These are phyloP conservation scores for Fistulinella prunicolor DNA, from an alignment of 768 basidiomycete genomes.

Conservation along the genomic window DNA sequence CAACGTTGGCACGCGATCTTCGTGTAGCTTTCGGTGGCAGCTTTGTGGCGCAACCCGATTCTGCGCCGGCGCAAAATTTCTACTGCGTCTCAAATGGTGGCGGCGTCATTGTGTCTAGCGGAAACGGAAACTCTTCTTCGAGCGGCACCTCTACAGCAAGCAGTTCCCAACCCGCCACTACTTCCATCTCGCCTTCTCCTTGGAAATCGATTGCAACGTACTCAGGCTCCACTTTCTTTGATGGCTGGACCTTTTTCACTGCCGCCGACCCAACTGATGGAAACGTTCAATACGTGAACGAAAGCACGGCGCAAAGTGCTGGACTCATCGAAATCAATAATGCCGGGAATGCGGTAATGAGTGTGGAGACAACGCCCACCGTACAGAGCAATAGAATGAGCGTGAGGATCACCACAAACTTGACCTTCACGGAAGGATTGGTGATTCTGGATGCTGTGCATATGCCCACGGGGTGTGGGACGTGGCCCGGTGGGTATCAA, in stretches of 20 bases:
- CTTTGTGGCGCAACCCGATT: slow-evolving; percentile 41
- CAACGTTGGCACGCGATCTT: slow-evolving; percentile 63
- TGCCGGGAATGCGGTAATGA: slow-evolving; percentile 80
- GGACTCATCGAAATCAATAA: slow-evolving; percentile 65
- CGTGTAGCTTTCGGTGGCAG: slow-evolving; percentile 60
- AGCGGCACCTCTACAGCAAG: slow-evolving; percentile 23
- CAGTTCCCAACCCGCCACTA: slow-evolving; percentile 15
- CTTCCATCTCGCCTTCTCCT: slow-evolving; percentile 40
- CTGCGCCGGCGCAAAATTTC: slow-evolving; percentile 27
- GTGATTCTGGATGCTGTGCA: slow-evolving; percentile 82
- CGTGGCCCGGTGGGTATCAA: slow-evolving; percentile 59
- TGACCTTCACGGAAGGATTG: slow-evolving; percentile 60
- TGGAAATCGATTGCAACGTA: slow-evolving; percentile 62
- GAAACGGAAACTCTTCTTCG: slow-evolving; percentile 21
- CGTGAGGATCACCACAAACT: slow-evolving; percentile 70
- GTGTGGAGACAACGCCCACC: slow-evolving; percentile 77
- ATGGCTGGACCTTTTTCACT: slow-evolving; percentile 76
- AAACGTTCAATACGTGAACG: slow-evolving; percentile 63
- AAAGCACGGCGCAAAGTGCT: slow-evolving; percentile 53
- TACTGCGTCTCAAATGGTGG: slow-evolving; percentile 34
- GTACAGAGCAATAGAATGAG: slow-evolving; percentile 70
- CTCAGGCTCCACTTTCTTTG: slow-evolving; percentile 71
- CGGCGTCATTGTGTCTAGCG: slow-evolving; percentile 19
- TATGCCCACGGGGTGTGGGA: slow-evolving; percentile 88
- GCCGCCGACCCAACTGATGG: slow-evolving; percentile 75